A percentile compares a stretch with the other conserved stretches of the same genome.
Evolutionary conservation across 306 rosid genomes (phyloP).

Genomic region (Inga leiocalycina): DNA sequence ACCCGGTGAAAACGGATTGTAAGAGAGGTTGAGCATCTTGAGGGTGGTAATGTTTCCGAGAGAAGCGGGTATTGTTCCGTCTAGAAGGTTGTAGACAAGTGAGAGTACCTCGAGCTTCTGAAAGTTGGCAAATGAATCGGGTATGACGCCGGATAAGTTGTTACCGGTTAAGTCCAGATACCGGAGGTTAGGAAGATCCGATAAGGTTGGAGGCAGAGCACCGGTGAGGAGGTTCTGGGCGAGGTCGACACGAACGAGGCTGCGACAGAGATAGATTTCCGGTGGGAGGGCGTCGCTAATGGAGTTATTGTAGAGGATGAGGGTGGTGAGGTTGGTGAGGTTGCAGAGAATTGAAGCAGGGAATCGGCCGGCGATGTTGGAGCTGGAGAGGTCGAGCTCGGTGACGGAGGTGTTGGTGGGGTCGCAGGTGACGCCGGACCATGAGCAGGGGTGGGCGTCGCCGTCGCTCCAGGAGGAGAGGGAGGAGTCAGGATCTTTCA

Average conservation of each 20-base stretch:
- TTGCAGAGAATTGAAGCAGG: conserved; percentile 63
- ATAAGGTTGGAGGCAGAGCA: conserved; percentile 52
- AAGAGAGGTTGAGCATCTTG: conserved; percentile 76
- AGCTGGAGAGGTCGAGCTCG: conserved; percentile 57
- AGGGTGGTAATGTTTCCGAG: conserved; percentile 64
- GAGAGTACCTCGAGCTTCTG: conserved; percentile 69
- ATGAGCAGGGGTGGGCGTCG: conserved; percentile 63
- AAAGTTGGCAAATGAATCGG: conserved; percentile 54
- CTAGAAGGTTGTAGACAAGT: conserved; percentile 63
- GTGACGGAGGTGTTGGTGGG: conserved; percentile 38
- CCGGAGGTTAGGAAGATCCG: conserved; percentile 54
- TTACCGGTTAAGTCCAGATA: conserved; percentile 77
- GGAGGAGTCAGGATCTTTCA: conserved; percentile 53
- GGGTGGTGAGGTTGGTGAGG: conserved; percentile 51
- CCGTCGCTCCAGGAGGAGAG: conserved; percentile 66
- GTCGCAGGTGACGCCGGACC: conserved; percentile 69
- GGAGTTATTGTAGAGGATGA: conserved; percentile 71
- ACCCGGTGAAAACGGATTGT: conserved; percentile 68
- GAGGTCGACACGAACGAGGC: conserved; percentile 68
- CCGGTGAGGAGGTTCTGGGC: conserved; percentile 86
- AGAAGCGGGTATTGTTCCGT: conserved; percentile 55
- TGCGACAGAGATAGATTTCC: conserved; percentile 49
- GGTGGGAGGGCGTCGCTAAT: conserved; percentile 62
- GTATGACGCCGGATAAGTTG: conserved; percentile 80
- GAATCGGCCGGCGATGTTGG: conserved; percentile 62